Evolutionary conservation across 148 eudicot species (phyloP).

Genomic region (Heliamphora exappendiculata): DNA sequence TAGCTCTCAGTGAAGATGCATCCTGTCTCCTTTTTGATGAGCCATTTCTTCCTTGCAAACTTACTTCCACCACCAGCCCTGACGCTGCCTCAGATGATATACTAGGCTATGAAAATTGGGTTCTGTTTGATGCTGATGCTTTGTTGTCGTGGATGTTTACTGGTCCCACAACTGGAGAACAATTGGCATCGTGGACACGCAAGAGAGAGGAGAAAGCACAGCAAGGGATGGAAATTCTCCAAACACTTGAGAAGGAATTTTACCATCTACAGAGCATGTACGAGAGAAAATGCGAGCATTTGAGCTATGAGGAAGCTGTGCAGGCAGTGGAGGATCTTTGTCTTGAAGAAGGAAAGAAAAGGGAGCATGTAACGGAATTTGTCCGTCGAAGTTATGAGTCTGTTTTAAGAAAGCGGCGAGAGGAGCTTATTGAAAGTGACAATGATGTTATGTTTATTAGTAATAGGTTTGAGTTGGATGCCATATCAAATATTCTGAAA

Average conservation of each 20-base stretch:
- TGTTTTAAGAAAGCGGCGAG: constrained; percentile 60
- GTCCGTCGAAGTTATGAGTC: constrained; percentile 48
- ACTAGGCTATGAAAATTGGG: constrained; percentile 18
- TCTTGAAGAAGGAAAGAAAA: constrained; percentile 74
- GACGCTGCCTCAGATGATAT: constrained; percentile 23
- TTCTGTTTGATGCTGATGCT: constrained; percentile 38
- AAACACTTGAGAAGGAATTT: constrained; percentile 69
- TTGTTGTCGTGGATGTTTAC: constrained; percentile 76
- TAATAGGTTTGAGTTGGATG: constrained; percentile 69
- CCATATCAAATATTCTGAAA: constrained; percentile 57
- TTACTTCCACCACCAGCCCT: constrained; percentile 9
- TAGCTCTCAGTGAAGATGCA: constrained; percentile 52
- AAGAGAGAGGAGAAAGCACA: constrained; percentile 61
- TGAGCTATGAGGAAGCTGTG: constrained; percentile 73
- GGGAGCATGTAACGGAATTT: constrained; percentile 48
- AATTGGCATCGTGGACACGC: constrained; percentile 56
- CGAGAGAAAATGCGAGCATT: constrained; percentile 65
- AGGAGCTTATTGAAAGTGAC: constrained; percentile 56
- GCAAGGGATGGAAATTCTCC: constrained; percentile 57
- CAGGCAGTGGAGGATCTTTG: constrained; percentile 75
- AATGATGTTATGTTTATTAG: constrained; percentile 33
- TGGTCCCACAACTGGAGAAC: constrained; percentile 55
- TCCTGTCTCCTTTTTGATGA: constrained; percentile 63
- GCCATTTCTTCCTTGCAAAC: constrained; percentile 33
- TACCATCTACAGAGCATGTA: constrained; percentile 57